These are phyloP conservation scores for Boletus tylopilopsis DNA, from an alignment of 768 basidiomycete species.

Conservation along the genomic window DNA sequence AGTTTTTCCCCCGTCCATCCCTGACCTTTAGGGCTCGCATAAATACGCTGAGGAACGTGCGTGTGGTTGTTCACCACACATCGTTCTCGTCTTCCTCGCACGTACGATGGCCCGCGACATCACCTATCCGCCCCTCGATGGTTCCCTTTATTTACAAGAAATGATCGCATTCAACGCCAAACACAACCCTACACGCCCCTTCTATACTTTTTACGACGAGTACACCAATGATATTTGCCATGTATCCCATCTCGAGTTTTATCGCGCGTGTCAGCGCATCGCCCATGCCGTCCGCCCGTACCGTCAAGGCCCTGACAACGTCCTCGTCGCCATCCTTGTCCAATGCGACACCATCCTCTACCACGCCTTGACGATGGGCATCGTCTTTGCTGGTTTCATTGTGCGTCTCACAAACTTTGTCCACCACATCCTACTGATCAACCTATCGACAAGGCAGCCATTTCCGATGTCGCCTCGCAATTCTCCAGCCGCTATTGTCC, in stretches of 20 bases:
- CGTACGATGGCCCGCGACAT: too few species aligned
- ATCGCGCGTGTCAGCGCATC: constrained; percentile 41
- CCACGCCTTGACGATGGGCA: constrained; percentile 38
- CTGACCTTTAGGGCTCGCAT: too few species aligned
- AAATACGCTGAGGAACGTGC: too few species aligned
- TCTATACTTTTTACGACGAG: constrained; percentile 31
- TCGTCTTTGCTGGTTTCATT: constrained; percentile 4
- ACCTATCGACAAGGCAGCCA: constrained; percentile 13
- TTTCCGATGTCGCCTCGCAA: constrained; percentile 37
- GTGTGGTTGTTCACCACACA: too few species aligned
- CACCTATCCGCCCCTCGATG: constrained; percentile 30
- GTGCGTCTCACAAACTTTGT: too few species aligned
- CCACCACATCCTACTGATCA: too few species aligned
- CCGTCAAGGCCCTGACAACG: constrained; percentile 29
- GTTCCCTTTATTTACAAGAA: constrained; percentile 26
- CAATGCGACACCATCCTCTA: constrained; percentile 40
- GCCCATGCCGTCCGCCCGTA: constrained; percentile 38
- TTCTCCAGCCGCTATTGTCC: constrained; percentile 32
- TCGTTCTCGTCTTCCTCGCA: too few species aligned
- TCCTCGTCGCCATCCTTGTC: constrained; percentile 36
- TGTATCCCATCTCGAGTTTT: constrained; percentile 42
- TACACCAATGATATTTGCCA: constrained; percentile 13
- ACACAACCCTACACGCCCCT: constrained; percentile 30
- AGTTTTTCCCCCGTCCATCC: too few species aligned
- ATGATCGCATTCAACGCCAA: constrained; percentile 25